Percentiles rank a stretch among this genome's conserved stretches.
These are phyloP conservation scores for Lolium multiflorum DNA, from an alignment of 176 grass and related monocot species.

Conservation along the genomic window DNA sequence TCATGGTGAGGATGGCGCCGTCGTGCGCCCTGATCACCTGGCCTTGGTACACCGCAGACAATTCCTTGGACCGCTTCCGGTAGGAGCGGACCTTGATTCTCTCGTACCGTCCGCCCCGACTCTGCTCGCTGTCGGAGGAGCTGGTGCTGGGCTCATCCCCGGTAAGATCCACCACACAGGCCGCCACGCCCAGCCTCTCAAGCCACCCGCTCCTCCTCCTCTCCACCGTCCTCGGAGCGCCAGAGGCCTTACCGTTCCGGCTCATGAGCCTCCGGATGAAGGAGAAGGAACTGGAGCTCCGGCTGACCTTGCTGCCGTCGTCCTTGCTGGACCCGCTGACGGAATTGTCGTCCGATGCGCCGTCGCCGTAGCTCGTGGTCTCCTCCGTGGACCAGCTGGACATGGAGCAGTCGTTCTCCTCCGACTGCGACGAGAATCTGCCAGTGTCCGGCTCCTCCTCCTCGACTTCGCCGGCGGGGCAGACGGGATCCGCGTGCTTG, in stretches of 20 bases:
- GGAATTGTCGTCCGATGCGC: constrained; percentile 52
- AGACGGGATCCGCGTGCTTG: constrained; percentile 5
- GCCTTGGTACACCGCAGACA: constrained; percentile 76
- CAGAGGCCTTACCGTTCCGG: constrained; percentile 38
- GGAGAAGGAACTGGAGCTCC: constrained; percentile 56
- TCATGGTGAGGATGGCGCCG: constrained; percentile 86
- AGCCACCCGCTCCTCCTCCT: constrained; percentile 74
- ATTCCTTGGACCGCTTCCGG: constrained; percentile 70
- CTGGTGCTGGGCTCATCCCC: constrained; percentile 55
- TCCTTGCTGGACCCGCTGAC: constrained; percentile 55
- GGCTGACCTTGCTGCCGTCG: constrained; percentile 37
- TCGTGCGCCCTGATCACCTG: constrained; percentile 85
- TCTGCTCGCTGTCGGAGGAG: constrained; percentile 55
- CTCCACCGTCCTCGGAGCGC: constrained; percentile 44
- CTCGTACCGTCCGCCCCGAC: constrained; percentile 41
- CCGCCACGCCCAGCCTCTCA: constrained; percentile 57
- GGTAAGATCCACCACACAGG: constrained; percentile 50
- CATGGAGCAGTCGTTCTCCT: constrained; percentile 63
- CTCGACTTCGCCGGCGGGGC: not conserved
- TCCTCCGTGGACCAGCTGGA: constrained; percentile 66
- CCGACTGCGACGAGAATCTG: constrained; percentile 45
- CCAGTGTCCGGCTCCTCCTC: constrained; percentile 18
- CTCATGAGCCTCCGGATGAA: constrained; percentile 54
- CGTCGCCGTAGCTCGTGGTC: constrained; percentile 45
- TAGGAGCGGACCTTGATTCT: constrained; percentile 70